Evolutionary conservation across 768 basidiomycete species (phyloP).

Genomic region (Mycena maculata): DNA sequence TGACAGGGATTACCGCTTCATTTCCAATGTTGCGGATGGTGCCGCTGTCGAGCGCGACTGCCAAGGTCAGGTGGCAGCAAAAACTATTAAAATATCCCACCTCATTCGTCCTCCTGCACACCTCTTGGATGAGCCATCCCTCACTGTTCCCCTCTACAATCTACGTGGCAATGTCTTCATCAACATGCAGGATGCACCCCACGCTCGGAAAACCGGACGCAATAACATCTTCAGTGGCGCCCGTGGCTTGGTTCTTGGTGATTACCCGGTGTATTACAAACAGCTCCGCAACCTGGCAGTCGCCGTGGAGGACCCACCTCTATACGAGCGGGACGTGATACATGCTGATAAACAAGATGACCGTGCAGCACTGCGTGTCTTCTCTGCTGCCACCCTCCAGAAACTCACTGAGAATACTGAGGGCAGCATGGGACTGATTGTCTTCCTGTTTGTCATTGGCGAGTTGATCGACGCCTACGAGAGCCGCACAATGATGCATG

Average conservation of each 20-base stretch:
- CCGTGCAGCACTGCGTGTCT: slow-evolving; percentile 8
- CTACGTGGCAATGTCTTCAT: neutral
- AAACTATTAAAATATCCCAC: neutral
- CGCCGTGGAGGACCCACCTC: neutral
- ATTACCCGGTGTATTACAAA: slow-evolving; percentile 2
- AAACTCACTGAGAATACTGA: neutral
- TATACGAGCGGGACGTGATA: slow-evolving; percentile 9
- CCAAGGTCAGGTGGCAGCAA: neutral
- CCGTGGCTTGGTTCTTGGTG: slow-evolving; percentile 8
- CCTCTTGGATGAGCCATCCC: neutral
- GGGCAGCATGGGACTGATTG: slow-evolving; percentile 11
- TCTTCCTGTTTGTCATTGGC: slow-evolving; percentile 16
- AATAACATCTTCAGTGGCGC: slow-evolving; percentile 19
- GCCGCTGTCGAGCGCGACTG: neutral
- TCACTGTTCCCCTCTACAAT: neutral
- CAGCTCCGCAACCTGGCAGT: slow-evolving; percentile 14
- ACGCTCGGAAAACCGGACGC: slow-evolving; percentile 19
- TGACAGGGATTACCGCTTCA: neutral
- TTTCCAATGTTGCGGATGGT: neutral
- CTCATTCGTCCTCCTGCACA: neutral
- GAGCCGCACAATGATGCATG: slow-evolving; percentile 8
- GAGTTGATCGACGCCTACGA: slow-evolving; percentile 18
- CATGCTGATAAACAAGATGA: slow-evolving; percentile 11
- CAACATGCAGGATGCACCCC: slow-evolving; percentile 17
- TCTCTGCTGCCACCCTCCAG: slow-evolving; percentile 1